Conservation (phyloP, 2,329 filamentous ascomycete species). For the Colletotrichum zoysiae region DNA sequence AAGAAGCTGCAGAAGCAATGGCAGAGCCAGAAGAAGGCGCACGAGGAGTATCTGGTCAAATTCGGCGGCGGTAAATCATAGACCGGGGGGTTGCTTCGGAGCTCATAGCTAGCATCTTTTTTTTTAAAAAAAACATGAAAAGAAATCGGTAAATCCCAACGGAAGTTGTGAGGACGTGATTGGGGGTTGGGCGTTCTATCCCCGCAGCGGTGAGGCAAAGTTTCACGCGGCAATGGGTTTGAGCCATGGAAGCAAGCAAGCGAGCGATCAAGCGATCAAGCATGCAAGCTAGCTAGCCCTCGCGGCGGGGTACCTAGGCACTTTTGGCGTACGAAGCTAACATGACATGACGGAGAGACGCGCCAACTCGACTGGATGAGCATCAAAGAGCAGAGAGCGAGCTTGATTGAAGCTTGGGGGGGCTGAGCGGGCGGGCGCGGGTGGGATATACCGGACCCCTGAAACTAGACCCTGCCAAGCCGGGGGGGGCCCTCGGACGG, state of each 20-base stretch:
- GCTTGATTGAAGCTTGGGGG: neutral
- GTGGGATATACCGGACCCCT: conserved; percentile 27
- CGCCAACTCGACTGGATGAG: neutral
- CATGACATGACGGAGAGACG: neutral
- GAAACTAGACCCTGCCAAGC: conserved; percentile 41
- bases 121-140: too few relatives aligned
- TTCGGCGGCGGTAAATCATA: conserved; percentile 38
- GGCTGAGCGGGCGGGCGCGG: neutral
- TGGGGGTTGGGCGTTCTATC: neutral
- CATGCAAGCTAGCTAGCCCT: neutral
- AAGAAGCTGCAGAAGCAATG: conserved; percentile 93
- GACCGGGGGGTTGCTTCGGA: neutral
- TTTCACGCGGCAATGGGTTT: neutral
- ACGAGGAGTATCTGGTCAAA: conserved; percentile 68
- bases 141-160: conserved; percentile 5
- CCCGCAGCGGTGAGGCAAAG: neutral
- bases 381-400: neutral
- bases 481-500: conserved; percentile 13
- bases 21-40: conserved; percentile 89
- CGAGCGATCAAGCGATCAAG: too few relatives aligned
- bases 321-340: neutral
- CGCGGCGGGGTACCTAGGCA: neutral
- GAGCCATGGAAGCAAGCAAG: neutral
- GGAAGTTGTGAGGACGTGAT: neutral
- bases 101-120: neutral